These are phyloP conservation scores for Trypanosoma melophagium DNA, from an alignment of 208 protist genomes.

Conservation along the genomic window DNA sequence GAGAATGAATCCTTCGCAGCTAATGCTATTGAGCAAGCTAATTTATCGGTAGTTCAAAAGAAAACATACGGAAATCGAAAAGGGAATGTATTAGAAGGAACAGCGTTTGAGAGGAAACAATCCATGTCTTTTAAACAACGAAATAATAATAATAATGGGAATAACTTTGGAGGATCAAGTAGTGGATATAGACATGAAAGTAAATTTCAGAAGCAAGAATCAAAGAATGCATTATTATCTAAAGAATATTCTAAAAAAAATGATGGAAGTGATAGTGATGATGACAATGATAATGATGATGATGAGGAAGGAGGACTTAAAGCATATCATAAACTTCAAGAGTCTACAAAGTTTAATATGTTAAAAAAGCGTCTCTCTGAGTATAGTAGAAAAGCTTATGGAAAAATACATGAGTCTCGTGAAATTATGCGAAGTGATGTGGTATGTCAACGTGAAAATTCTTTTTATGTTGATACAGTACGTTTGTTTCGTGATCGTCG, in stretches of 20 bases:
- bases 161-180: slow-evolving; percentile 45
- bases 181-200: slow-evolving; percentile 75
- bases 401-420: slow-evolving; percentile 94
- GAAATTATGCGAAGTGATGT: slow-evolving; percentile 91
- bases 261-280: slow-evolving; percentile 17
- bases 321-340: slow-evolving; percentile 84
- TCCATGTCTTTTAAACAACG: slow-evolving; percentile 33
- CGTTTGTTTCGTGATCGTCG: slow-evolving; percentile 98
- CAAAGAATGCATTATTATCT: slow-evolving; percentile 59
- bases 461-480: slow-evolving; percentile 99
- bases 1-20: slow-evolving; percentile 94
- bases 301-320: slow-evolving; percentile 57
- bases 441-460: slow-evolving; percentile 99
- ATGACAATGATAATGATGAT: slow-evolving; percentile 37
- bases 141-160: slow-evolving; percentile 28
- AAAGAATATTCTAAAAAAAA: slow-evolving; percentile 35
- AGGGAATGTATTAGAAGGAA: slow-evolving; percentile 90
- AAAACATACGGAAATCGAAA: slow-evolving; percentile 91
- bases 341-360: slow-evolving; percentile 91
- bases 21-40: slow-evolving; percentile 76
- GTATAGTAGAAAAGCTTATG: slow-evolving; percentile 97
- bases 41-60: slow-evolving; percentile 86
- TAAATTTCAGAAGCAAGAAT: slow-evolving; percentile 59
- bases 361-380: slow-evolving; percentile 95
- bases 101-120: slow-evolving; percentile 73